These are phyloP conservation scores for Tylopilus rubrobrunneus DNA, from an alignment of 768 basidiomycete genomes.

Conservation along the genomic window DNA sequence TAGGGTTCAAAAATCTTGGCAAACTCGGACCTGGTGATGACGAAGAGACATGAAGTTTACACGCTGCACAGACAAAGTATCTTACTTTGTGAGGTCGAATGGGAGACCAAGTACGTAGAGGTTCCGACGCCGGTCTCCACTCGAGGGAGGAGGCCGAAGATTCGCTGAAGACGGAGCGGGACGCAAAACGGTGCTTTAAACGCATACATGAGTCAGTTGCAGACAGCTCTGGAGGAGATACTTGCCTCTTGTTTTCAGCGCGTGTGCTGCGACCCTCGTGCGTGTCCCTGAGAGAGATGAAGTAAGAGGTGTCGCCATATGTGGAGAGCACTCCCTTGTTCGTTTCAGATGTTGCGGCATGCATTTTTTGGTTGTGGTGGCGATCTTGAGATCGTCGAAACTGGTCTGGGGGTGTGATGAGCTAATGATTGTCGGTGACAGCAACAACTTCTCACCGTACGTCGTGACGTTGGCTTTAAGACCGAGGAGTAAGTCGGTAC, in stretches of 20 bases:
- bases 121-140: slow-evolving; percentile 58
- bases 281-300: slow-evolving; percentile 7
- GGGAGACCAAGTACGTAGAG: slow-evolving; percentile 83
- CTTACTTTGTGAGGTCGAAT: slow-evolving; percentile 75
- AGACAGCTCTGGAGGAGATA: slow-evolving; percentile 4
- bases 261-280: slow-evolving; percentile 42
- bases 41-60: background rate
- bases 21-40: slow-evolving; percentile 46
- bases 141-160: slow-evolving; percentile 16
- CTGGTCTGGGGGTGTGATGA: slow-evolving; percentile 12
- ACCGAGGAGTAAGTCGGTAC: background rate
- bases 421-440: background rate
- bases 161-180: background rate
- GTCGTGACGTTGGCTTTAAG: slow-evolving; percentile 2
- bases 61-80: background rate
- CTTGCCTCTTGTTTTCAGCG: slow-evolving; percentile 54
- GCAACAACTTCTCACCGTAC: slow-evolving; percentile 8
- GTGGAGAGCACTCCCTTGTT: slow-evolving; percentile 10
- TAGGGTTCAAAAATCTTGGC: slow-evolving; percentile 56
- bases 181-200: slow-evolving; percentile 37
- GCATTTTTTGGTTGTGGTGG: slow-evolving; percentile 1
- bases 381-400: slow-evolving; percentile 8
- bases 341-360: background rate
- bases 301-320: slow-evolving; percentile 3
- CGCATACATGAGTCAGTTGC: slow-evolving; percentile 20